These are phyloP conservation scores for Mortierella alpina DNA, from an alignment of 192 early-diverging fungal species.

Conservation along the genomic window DNA sequence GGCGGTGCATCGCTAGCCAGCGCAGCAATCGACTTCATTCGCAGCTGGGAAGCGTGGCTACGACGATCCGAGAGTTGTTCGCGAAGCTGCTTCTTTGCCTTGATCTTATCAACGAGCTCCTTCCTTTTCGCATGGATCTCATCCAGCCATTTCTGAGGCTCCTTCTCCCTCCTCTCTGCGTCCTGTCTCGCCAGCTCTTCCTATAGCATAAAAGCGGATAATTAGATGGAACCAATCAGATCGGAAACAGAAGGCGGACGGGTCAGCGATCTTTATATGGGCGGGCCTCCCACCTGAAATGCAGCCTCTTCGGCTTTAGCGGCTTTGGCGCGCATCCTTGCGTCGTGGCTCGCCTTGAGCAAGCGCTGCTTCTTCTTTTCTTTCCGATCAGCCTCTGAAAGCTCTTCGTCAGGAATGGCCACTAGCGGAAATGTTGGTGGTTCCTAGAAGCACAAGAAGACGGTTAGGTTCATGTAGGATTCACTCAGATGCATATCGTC, in stretches of 20 bases:
- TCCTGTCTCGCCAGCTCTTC: conserved; percentile 74
- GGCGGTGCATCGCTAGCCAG: conserved; percentile 74
- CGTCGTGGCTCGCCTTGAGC: conserved; percentile 82
- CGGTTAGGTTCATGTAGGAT: too few species aligned
- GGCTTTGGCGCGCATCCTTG: conserved; percentile 73
- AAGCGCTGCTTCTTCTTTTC: conserved; percentile 89
- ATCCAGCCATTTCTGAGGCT: conserved; percentile 80
- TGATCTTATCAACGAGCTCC: conserved; percentile 75
- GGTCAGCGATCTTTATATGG: too few species aligned
- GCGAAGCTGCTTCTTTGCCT: conserved; percentile 73
- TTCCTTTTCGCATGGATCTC: conserved; percentile 69
- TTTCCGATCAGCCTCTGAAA: conserved; percentile 80
- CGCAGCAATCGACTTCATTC: conserved; percentile 89
- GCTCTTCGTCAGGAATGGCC: conserved; percentile 82
- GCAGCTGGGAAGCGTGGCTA: conserved; percentile 84
- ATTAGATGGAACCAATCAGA: not conserved
- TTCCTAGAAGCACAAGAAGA: conserved; percentile 49
- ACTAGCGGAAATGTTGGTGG: conserved; percentile 79
- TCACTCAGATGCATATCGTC: not conserved
- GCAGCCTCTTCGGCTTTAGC: conserved; percentile 79
- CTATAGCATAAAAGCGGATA: conserved; percentile 24
- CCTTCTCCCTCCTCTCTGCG: conserved; percentile 72
- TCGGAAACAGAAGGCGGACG: not conserved
- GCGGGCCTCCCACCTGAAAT: conserved; percentile 54
- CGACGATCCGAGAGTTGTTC: conserved; percentile 87